These are phyloP conservation scores for Ceratobasidium theobromae DNA, from an alignment of 1,284 basidiomycete genomes.

Conservation along the genomic window DNA sequence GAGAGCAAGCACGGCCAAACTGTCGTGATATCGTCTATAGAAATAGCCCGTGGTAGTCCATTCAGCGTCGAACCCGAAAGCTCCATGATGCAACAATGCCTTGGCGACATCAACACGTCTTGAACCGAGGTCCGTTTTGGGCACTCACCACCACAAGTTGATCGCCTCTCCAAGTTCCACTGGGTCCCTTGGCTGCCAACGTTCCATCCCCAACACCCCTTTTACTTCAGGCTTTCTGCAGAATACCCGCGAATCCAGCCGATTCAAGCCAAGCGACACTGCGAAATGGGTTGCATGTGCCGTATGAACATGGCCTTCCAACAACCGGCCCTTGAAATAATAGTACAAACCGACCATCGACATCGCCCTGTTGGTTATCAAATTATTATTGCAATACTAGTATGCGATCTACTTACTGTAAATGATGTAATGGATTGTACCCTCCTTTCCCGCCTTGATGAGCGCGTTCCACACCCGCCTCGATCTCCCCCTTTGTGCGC, in stretches of 20 bases:
- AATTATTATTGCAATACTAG: background rate
- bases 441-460: background rate
- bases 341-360: constrained; percentile 50
- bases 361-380: constrained; percentile 6
- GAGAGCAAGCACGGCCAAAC: constrained; percentile 10
- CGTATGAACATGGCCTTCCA: constrained; percentile 72
- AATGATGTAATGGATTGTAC: constrained; percentile 7
- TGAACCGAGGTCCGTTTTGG: background rate
- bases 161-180: constrained; percentile 22
- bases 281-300: constrained; percentile 48
- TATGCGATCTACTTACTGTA: background rate
- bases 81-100: constrained; percentile 3
- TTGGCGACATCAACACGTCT: background rate
- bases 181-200: constrained; percentile 9
- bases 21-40: background rate
- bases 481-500: constrained; percentile 6
- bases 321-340: constrained; percentile 65
- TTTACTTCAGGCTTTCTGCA: background rate
- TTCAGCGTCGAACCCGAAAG: background rate
- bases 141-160: constrained; percentile 18
- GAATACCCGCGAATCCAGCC: constrained; percentile 6
- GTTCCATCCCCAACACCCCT: background rate
- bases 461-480: background rate
- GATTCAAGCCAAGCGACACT: background rate
- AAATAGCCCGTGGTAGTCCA: background rate